Base-by-base conservation (phyloP, 805 yeast genomes). In the Candida morakotiae region DNA sequence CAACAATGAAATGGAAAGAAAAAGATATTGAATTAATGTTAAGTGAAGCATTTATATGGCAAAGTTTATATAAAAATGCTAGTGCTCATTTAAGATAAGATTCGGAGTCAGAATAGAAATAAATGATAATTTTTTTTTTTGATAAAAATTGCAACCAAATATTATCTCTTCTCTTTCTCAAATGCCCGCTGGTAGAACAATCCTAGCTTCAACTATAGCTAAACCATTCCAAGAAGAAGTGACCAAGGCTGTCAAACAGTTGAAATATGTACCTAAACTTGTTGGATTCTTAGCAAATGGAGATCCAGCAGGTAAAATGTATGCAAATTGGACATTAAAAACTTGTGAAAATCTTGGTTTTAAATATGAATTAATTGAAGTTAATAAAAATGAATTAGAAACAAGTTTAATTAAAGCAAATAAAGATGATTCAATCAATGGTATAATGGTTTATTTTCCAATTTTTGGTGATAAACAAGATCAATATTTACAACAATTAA, bases 11-110 rank as follows among this genome's bases (percentile, higher is more conserved):
- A 26, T 93, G 98, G 98, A 72, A 71, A 2, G 95, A 86, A 44
- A 83, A 83, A 54, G 97, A 93, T 50, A 79, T 93, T 28, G 98
- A 93, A 60, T 72, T 93, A 67, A 71, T 93, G 62, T 62, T 93
- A 39, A 87, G 97, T 62, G 97, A 93, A 59, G 98, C 98, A 0
- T 93, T 79, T 58, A 87, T 93, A 52, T 93, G 97, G 97, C 97
- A 89, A 62, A 80, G 91, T 38, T 67, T 93, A 27, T 93, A 87
- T 57, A 87, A 86, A 55, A 84, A 87, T 55, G 96, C 96, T 4
- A 66, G 83, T 14, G 96, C 96, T 1, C 96, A 89, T 60, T 71
- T 89, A 56, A 74, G 81, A 30, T 58, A 41, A 39, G 13, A 20
- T 6, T 20, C 27, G 9, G 9, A 24, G 9, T 9, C 13, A 11